These are phyloP conservation scores for Cercospora sp. DNA, from an alignment of 2,329 filamentous ascomycete genomes.

Conservation along the genomic window DNA sequence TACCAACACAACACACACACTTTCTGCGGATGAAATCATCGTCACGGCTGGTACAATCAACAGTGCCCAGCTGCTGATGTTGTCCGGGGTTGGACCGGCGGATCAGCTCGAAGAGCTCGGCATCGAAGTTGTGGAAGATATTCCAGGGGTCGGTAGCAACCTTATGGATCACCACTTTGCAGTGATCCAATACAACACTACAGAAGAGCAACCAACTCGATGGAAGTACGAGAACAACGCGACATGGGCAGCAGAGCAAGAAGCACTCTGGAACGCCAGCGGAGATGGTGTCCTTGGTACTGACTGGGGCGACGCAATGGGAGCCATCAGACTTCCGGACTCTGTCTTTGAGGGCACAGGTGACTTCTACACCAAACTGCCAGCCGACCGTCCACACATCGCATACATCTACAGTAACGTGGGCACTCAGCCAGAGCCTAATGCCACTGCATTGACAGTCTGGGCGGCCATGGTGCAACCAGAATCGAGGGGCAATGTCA, in stretches of 20 bases:
- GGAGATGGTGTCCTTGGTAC: constrained; percentile 52
- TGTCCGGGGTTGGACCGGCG: constrained; percentile 61
- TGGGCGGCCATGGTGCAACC: constrained; percentile 48
- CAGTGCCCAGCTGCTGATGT: constrained; percentile 63
- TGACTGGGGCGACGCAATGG: constrained; percentile 32
- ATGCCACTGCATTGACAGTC: constrained; percentile 1
- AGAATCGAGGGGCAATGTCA: constrained; percentile 50
- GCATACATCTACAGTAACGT: constrained; percentile 5
- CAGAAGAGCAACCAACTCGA: not conserved
- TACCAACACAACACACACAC: constrained; percentile 15
- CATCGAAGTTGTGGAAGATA: constrained; percentile 57
- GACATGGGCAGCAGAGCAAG: constrained; percentile 6
- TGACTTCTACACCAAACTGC: not conserved
- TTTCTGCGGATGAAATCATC: constrained; percentile 45
- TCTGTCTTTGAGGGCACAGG: constrained; percentile 6
- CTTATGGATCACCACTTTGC: constrained; percentile 34
- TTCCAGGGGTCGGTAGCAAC: constrained; percentile 39
- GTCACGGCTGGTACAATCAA: constrained; percentile 58
- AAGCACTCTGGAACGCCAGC: constrained; percentile 46
- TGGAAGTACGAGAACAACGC: constrained; percentile 9
- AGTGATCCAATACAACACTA: constrained; percentile 35
- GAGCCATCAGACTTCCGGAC: constrained; percentile 38
- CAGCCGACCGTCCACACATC: constrained; percentile 13
- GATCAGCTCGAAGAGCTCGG: constrained; percentile 53
- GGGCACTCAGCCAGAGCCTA: not conserved